A percentile compares a stretch with the other conserved stretches of the same genome.
phyloP scores from a whole-genome alignment of 257 asterid species.

The Ocimum tenuiflorum region DNA sequence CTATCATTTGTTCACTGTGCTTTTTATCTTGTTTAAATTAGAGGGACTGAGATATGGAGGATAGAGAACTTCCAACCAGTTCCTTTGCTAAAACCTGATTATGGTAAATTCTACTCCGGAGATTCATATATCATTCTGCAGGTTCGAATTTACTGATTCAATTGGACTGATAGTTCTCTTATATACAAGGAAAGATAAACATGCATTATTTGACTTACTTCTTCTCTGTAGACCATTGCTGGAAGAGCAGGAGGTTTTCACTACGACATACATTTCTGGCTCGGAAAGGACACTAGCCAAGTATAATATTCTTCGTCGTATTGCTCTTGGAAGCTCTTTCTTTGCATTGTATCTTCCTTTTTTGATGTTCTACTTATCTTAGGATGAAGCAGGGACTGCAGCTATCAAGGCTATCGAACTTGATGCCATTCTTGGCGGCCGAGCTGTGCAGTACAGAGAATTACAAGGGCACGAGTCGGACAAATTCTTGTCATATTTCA shows the following conservation, averaged over 20 bases:
- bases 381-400: constrained; percentile 98
- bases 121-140: constrained; percentile 88
- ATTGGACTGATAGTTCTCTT: background rate
- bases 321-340: background rate
- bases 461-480: constrained; percentile 88
- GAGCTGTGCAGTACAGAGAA: constrained; percentile 90
- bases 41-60: constrained; percentile 98
- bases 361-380: constrained; percentile 3
- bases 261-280: constrained; percentile 88
- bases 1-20: background rate
- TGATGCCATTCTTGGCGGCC: constrained; percentile 89
- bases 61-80: constrained; percentile 88
- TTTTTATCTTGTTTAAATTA: constrained; percentile 33
- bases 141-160: constrained; percentile 30
- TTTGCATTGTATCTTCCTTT: background rate
- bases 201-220: constrained; percentile 9
- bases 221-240: constrained; percentile 53
- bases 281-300: constrained; percentile 97
- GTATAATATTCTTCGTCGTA: constrained; percentile 27
- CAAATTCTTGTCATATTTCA: constrained; percentile 78
- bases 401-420: constrained; percentile 91
- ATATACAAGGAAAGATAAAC: too few species aligned
- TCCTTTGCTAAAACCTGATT: constrained; percentile 72
- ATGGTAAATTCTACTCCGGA: constrained; percentile 90
- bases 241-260: constrained; percentile 84